phyloP scores from a whole-genome alignment of 148 eudicot genomes.

The Selenicereus undatus region DNA sequence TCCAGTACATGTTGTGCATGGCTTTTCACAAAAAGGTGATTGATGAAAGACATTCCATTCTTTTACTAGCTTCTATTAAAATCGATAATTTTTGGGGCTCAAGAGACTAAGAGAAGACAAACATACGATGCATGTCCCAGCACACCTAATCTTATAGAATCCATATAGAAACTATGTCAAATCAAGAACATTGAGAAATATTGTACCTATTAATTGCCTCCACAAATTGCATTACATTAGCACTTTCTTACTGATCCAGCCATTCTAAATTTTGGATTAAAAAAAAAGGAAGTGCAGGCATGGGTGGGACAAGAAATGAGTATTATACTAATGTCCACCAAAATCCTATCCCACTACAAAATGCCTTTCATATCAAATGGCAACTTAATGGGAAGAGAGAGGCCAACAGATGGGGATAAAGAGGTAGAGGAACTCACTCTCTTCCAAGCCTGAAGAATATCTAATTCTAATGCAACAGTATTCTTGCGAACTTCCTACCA shows the following conservation, averaged over 20 bases:
- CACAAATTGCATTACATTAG: conserved; percentile 67
- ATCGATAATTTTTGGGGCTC: no score
- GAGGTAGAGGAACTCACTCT: conserved; percentile 47
- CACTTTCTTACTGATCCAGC: conserved; percentile 67
- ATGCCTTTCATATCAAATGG: background rate
- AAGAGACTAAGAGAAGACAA: no score
- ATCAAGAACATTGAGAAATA: conserved; percentile 7
- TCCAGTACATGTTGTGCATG: background rate
- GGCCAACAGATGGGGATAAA: background rate
- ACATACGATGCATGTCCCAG: background rate
- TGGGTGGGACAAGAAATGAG: conserved; percentile 1
- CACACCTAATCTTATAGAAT: background rate
- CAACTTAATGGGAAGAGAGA: background rate
- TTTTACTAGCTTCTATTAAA: no score
- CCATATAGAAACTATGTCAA: background rate
- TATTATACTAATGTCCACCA: background rate
- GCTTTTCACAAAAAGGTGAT: no score
- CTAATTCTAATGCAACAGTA: conserved; percentile 65
- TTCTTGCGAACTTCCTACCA: conserved; percentile 71
- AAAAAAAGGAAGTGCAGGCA: background rate
- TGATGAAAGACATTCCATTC: no score
- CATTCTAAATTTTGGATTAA: conserved; percentile 40
- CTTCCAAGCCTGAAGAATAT: conserved; percentile 68
- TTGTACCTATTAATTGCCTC: conserved; percentile 78
- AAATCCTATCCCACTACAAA: background rate